Evolutionary conservation across 441 rosid genomes (phyloP).

Genomic region (Manihot esculenta): DNA sequence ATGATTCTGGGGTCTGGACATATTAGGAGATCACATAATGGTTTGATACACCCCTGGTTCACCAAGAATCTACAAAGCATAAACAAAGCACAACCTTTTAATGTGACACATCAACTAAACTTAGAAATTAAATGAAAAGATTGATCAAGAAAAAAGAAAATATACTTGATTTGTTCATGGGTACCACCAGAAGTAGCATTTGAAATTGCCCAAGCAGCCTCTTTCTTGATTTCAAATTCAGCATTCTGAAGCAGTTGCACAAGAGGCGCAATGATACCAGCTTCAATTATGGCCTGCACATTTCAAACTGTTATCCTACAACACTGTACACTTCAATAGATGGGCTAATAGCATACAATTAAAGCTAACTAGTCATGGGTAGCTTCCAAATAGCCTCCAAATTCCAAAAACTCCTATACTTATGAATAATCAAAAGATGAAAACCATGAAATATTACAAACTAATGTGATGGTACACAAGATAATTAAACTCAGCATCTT

Average conservation of each 20-base stretch:
- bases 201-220: constrained; percentile 87
- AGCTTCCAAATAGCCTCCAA: not conserved
- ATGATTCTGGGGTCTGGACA: constrained; percentile 89
- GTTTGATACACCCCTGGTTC: constrained; percentile 71
- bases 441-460: not conserved
- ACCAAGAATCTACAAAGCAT: constrained; percentile 53
- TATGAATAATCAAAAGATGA: not conserved
- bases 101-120: not conserved
- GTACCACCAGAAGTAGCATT: constrained; percentile 85
- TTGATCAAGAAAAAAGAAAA: not conserved
- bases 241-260: constrained; percentile 71
- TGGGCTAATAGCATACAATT: not conserved
- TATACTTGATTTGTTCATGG: constrained; percentile 84
- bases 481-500: constrained; percentile 31
- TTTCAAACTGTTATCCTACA: not conserved
- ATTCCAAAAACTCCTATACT: not conserved
- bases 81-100: constrained; percentile 4
- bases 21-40: constrained; percentile 75
- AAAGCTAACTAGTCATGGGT: not conserved
- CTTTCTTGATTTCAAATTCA: constrained; percentile 86
- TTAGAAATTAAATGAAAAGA: not conserved
- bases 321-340: constrained; percentile 5
- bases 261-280: constrained; percentile 57
- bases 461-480: not conserved
- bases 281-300: constrained; percentile 66